These are phyloP conservation scores for Monilinia polystroma DNA, from an alignment of 2,329 filamentous ascomycete species.

Conservation along the genomic window DNA sequence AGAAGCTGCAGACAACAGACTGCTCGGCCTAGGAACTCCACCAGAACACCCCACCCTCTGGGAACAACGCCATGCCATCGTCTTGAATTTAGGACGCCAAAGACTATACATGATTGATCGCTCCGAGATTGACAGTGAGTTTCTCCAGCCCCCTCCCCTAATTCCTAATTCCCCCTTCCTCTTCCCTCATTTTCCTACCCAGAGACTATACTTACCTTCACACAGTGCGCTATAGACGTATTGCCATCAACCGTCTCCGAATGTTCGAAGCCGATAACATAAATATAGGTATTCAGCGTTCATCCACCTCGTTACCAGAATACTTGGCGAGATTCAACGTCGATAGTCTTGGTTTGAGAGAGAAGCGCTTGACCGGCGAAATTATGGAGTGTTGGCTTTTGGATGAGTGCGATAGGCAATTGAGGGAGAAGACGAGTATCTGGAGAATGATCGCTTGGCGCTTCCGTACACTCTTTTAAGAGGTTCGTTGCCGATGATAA, in stretches of 20 bases:
- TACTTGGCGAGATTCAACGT: neutral
- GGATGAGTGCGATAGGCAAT: neutral
- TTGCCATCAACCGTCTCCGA: neutral
- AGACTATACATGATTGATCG: neutral
- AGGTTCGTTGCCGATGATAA: too few species aligned
- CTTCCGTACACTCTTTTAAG: too few species aligned
- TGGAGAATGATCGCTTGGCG: too few species aligned
- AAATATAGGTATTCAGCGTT: neutral
- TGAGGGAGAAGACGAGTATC: too few species aligned
- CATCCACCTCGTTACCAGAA: too few species aligned
- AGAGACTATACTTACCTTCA: neutral
- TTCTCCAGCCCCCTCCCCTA: too few species aligned
- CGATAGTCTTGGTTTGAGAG: neutral
- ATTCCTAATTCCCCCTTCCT: too few species aligned
- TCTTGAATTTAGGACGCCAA: neutral
- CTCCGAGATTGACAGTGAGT: too few species aligned
- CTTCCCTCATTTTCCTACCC: neutral
- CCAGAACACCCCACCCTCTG: neutral
- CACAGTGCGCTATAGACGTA: neutral
- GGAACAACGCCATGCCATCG: neutral
- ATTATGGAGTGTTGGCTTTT: conserved; percentile 4
- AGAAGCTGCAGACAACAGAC: neutral
- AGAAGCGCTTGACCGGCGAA: neutral
- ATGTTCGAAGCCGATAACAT: neutral
- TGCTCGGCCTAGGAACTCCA: neutral